Evolutionary conservation across 768 basidiomycete genomes (phyloP).

Genomic region (Suillus weaverae): DNA sequence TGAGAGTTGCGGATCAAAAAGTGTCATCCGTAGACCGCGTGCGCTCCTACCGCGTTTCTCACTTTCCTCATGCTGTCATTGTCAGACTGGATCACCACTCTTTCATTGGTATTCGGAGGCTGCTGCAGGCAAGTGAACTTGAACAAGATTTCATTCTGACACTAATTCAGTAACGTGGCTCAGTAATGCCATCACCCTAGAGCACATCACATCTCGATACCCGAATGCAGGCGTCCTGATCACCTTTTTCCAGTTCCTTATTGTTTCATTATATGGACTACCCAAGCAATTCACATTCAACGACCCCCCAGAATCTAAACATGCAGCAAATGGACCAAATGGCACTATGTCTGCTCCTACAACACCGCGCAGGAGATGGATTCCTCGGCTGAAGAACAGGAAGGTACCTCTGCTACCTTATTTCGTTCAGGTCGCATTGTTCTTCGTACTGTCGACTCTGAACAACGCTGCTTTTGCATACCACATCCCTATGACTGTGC

Average conservation of each 20-base stretch:
- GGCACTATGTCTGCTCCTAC: background rate
- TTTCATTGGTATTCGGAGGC: conserved; percentile 83
- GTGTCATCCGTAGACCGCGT: background rate
- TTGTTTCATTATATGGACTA: conserved; percentile 74
- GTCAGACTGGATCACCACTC: conserved; percentile 57
- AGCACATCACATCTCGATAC: conserved; percentile 67
- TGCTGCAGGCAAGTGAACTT: conserved; percentile 67
- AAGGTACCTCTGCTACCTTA: conserved; percentile 73
- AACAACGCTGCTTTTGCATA: conserved; percentile 93
- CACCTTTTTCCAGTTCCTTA: conserved; percentile 83
- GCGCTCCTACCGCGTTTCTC: background rate
- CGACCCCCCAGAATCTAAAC: conserved; percentile 18
- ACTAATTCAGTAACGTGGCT: background rate
- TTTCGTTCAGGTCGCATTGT: conserved; percentile 77
- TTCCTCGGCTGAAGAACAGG: conserved; percentile 57
- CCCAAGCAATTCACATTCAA: conserved; percentile 52
- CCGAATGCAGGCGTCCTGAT: conserved; percentile 79
- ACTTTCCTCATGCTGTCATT: conserved; percentile 16
- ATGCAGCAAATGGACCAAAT: conserved; percentile 30
- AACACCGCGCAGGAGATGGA: conserved; percentile 10
- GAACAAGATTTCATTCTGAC: conserved; percentile 1
- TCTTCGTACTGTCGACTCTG: conserved; percentile 74
- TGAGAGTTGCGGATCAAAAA: background rate
- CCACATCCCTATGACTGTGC: conserved; percentile 85
- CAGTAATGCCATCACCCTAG: conserved; percentile 79